Conservation (phyloP, 2,329 filamentous ascomycete genomes). For the Rutstroemia sp. region DNA sequence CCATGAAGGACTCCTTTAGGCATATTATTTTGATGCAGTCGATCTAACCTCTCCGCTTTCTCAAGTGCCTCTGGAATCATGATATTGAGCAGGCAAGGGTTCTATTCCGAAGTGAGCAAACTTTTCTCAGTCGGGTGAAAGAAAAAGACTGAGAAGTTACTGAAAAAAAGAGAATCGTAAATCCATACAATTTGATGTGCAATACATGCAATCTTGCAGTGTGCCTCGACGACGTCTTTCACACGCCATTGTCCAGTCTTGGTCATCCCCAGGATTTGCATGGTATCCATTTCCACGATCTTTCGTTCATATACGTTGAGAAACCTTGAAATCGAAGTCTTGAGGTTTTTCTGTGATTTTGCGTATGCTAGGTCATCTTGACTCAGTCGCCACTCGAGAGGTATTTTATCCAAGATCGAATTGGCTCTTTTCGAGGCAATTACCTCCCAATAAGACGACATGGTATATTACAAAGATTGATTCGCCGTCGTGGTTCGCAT, state of each 20-base stretch:
- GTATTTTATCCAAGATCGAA: background rate
- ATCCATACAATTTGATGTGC: constrained; percentile 42
- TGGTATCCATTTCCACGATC: constrained; percentile 49
- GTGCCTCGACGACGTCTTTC: constrained; percentile 41
- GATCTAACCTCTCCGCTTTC: constrained; percentile 34
- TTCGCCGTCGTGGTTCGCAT: too few relatives aligned
- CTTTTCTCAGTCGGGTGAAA: too few relatives aligned
- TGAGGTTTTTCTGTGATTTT: background rate
- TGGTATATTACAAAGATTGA: background rate
- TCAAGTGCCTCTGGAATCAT: constrained; percentile 30
- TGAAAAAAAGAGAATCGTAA: background rate
- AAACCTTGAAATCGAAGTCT: constrained; percentile 24
- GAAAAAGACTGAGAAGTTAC: background rate
- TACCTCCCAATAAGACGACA: background rate
- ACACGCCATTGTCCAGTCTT: constrained; percentile 45
- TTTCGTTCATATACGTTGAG: constrained; percentile 23
- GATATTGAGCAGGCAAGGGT: constrained; percentile 43
- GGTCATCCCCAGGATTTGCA: constrained; percentile 44
- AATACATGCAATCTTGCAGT: constrained; percentile 44
- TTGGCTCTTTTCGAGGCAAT: background rate
- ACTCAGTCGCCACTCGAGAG: background rate
- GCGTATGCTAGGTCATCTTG: background rate
- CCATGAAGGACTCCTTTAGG: constrained; percentile 29
- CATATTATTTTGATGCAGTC: too few relatives aligned
- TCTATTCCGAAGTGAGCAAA: constrained; percentile 29